Evolutionary conservation across 352 stramenopile species (phyloP), one percentile per base, ranked within the genome.

Genomic region (Globisporangium nunn): DNA sequence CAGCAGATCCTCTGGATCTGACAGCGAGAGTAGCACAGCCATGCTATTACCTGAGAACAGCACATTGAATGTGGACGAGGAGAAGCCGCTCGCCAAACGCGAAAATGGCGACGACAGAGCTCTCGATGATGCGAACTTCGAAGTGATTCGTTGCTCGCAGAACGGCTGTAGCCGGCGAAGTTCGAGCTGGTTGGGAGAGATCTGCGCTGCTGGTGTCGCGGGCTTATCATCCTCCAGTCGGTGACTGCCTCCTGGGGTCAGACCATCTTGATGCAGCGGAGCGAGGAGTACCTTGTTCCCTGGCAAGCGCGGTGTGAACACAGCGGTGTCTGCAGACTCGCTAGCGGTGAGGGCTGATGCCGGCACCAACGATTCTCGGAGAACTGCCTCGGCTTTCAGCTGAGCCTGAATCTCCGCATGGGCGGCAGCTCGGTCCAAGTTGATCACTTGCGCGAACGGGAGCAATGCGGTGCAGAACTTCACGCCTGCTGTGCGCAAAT

Each of bases 391-490:
- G n/a, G 39, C 54, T 23, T n/a, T 30, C 35, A 35, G 12, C 6
- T 41, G 33, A 7, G 35, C 35, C 33, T 41, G 33, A 4, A n/a
- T 11, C n/a, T 37, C 35, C 6, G 33, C 35, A 11, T 7, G 31
- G 2, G 8, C 18, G 18, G 31, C 10, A 1, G 46, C 55, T 15
- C 67, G 67, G 31, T 86, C 67, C 11, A 87, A 59, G 39, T 72
- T 64, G 23, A 87, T 54, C 23, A 87, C 65, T 18, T 85, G 77
- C 3, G 75, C 73, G 48, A 88, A 92, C 11, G 72, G 76, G 33
- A 81, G 65, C 29, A 92, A 52, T 15, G 75, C 66, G 29, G 78
- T 67, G 49, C 79, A 86, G 30, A 92, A 68, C 28, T 75, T 78
- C 0, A 68, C 52, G 1, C 81, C 79, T 10, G 79, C 77, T 5